Evolutionary conservation across 192 early-diverging fungal species (phyloP).

Genomic region (Mortierella antarctica): DNA sequence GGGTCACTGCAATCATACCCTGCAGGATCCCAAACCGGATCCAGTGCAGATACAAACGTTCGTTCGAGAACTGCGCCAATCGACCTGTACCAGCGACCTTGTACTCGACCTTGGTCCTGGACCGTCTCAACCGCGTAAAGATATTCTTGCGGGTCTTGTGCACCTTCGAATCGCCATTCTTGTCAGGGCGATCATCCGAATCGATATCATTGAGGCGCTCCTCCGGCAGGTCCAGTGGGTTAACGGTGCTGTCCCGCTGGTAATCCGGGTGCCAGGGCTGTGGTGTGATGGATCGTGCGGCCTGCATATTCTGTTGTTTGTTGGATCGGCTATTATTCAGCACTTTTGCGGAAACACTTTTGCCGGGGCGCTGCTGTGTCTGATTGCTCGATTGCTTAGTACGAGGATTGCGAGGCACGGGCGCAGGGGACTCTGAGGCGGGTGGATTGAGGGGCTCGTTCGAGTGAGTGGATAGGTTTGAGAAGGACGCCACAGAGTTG

Average conservation of each 20-base stretch:
- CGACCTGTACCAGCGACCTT: slow-evolving; percentile 23
- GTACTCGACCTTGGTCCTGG: slow-evolving; percentile 5
- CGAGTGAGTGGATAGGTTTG: slow-evolving; percentile 39
- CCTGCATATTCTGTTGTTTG: slow-evolving; percentile 1
- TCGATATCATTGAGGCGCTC: slow-evolving; percentile 17
- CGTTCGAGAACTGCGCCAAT: slow-evolving; percentile 47
- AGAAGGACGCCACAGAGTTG: slow-evolving; percentile 25
- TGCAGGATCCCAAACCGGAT: slow-evolving; percentile 41
- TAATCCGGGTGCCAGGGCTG: slow-evolving; percentile 48
- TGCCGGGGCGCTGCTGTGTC: neutral
- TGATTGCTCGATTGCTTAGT: neutral
- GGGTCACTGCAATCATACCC: slow-evolving; percentile 24
- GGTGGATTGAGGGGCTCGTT: slow-evolving; percentile 38
- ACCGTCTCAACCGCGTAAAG: slow-evolving; percentile 16
- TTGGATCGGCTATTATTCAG: neutral
- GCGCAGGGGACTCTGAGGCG: neutral
- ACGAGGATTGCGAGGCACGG: neutral
- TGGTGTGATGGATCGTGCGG: slow-evolving; percentile 32
- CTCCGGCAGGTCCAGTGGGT: slow-evolving; percentile 21
- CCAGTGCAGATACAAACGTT: slow-evolving; percentile 51
- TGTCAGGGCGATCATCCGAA: slow-evolving; percentile 4
- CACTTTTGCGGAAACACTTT: neutral
- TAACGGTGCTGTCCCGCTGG: neutral
- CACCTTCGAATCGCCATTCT: neutral
- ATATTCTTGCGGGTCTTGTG: slow-evolving; percentile 29